A percentile compares a stretch with the other conserved stretches of the same genome.
Conservation (phyloP, 2,329 filamentous ascomycete species). For the Xylaria hypoxylon region DNA sequence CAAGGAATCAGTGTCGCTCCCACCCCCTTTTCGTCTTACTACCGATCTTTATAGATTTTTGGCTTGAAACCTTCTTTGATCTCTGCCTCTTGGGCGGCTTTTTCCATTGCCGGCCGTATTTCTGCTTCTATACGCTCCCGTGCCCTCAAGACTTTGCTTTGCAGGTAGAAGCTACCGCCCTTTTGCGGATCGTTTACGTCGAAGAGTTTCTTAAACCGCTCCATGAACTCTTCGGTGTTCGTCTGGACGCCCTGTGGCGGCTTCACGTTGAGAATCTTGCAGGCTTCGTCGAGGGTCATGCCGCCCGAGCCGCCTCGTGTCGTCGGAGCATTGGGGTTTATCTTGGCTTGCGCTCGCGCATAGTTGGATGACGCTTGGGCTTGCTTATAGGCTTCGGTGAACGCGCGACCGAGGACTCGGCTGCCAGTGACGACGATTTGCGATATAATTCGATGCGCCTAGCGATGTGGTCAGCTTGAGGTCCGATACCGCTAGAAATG, state of each 20-base stretch:
- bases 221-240: constrained; percentile 82
- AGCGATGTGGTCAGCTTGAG: constrained; percentile 27
- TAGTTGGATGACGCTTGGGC: constrained; percentile 88
- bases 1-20: constrained; percentile 20
- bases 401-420: constrained; percentile 92
- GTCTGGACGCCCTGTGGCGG: constrained; percentile 82
- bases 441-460: constrained; percentile 96
- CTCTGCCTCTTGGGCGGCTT: constrained; percentile 80
- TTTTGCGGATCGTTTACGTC: constrained; percentile 95
- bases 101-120: constrained; percentile 76
- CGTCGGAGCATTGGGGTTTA: constrained; percentile 58
- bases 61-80: constrained; percentile 90
- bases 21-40: constrained; percentile 40
- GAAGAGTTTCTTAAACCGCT: constrained; percentile 93
- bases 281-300: constrained; percentile 95
- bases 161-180: constrained; percentile 96
- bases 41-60: constrained; percentile 92
- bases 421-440: constrained; percentile 91
- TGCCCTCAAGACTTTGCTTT: constrained; percentile 94
- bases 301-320: constrained; percentile 67
- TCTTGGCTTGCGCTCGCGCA: constrained; percentile 76
- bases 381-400: constrained; percentile 95
- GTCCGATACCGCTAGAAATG: not conserved
- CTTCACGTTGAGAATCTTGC: constrained; percentile 96
- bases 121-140: constrained; percentile 93